Percentiles rank a stretch among this genome's conserved stretches.
phyloP scores from a whole-genome alignment of 257 asterid genomes.

The Lantana camara region DNA sequence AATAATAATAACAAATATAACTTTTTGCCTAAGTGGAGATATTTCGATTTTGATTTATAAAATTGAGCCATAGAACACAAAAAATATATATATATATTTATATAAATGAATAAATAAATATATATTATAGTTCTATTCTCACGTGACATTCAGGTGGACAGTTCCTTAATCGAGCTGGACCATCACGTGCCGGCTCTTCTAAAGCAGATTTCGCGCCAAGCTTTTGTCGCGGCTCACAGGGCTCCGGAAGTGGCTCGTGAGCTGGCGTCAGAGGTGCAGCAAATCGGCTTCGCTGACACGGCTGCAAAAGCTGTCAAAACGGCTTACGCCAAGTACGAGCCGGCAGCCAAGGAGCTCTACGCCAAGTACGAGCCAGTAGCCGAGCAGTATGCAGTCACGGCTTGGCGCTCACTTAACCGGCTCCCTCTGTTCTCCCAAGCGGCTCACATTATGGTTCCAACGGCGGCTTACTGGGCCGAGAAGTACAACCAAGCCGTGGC shows the following conservation, averaged over 20 bases:
- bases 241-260: constrained; percentile 55
- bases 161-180: constrained; percentile 48
- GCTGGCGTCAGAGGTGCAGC: constrained; percentile 58
- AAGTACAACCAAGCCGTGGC: constrained; percentile 60
- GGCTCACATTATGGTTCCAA: constrained; percentile 71
- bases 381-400: constrained; percentile 56
- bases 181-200: constrained; percentile 52
- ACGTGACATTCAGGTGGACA: constrained; percentile 54
- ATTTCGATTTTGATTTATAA: too few species aligned
- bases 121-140: too few species aligned
- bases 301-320: constrained; percentile 38
- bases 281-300: constrained; percentile 49
- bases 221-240: constrained; percentile 47
- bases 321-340: constrained; percentile 47
- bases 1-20: too few species aligned
- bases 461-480: constrained; percentile 81
- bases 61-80: too few species aligned
- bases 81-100: too few species aligned
- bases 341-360: constrained; percentile 49
- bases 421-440: constrained; percentile 66
- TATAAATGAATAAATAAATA: too few species aligned
- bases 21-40: too few species aligned
- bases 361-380: constrained; percentile 62
- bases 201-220: constrained; percentile 41
- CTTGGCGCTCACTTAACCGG: constrained; percentile 64